Evolutionary conservation across 148 eudicot genomes (phyloP).

Genomic region (Amaranthus palmeri): DNA sequence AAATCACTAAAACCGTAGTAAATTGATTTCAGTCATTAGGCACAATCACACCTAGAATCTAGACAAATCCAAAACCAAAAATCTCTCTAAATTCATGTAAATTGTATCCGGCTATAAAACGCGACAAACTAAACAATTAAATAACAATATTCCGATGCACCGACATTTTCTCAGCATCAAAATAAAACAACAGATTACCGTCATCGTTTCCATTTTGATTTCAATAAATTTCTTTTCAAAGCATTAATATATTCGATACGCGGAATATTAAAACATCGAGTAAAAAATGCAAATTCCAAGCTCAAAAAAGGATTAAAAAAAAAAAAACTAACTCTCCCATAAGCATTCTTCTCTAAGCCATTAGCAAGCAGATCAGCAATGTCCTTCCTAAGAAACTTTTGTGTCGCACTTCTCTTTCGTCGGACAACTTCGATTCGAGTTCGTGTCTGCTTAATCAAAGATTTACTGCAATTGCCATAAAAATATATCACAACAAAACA

Average conservation of each 20-base stretch:
- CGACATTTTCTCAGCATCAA: slow-evolving; percentile 10
- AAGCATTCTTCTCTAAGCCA: slow-evolving; percentile 73
- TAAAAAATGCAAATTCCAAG: slow-evolving; percentile 1
- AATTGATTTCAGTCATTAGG: too few relatives aligned
- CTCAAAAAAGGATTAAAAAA: not conserved
- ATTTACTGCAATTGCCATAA: slow-evolving; percentile 23
- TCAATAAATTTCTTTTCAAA: not conserved
- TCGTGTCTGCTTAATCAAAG: slow-evolving; percentile 58
- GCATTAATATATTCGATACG: not conserved
- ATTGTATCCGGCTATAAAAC: not conserved
- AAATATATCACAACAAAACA: not conserved
- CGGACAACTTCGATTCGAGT: slow-evolving; percentile 64
- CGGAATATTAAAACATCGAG: not conserved
- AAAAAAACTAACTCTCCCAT: slow-evolving; percentile 48
- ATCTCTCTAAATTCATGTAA: not conserved
- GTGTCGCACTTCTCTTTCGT: slow-evolving; percentile 67
- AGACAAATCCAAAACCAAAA: not conserved
- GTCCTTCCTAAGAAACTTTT: slow-evolving; percentile 78
- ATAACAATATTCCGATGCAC: slow-evolving; percentile 3
- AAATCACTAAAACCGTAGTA: too few relatives aligned
- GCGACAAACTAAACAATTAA: not conserved
- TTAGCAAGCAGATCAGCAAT: slow-evolving; percentile 73
- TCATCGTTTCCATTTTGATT: not conserved
- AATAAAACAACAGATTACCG: not conserved
- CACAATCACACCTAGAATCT: too few relatives aligned